Evolutionary conservation across 257 asterid species (phyloP), one percentile per base, ranked within the genome.

Genomic region (Jacaranda mimosifolia): DNA sequence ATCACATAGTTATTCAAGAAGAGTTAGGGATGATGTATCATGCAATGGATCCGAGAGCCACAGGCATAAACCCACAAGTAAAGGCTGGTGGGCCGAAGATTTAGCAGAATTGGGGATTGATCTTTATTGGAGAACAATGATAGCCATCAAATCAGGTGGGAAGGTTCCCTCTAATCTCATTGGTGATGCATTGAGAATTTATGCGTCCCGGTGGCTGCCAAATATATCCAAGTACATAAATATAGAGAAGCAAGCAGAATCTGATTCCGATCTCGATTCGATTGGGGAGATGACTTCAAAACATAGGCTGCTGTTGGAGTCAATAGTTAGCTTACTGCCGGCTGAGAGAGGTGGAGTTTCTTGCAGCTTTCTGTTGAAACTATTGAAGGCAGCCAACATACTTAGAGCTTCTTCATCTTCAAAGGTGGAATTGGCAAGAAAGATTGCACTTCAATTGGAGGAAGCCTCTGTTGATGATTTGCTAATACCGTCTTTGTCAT

Each of bases 71-170:
- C 74, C 86, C 14, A 17, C 53, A 2, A 58, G 77, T 4, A 87
- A 84, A 63, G 92, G 91, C 3, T 92, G 97, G 98, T 92, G 98
- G 98, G 98, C 88, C 17, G 97, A 92, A 38, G 98, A 94, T 53
- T 56, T 94, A 46, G 96, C 98, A 0, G 97, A 94, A 55, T 51
- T 94, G 75, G 91, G 92, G 55, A 86, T 92, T 32, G 98, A 92
- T 77, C 88, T 92, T 19, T 94, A 94, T n/a, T 94, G 97, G 97
- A 86, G 98, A 83, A 82, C 92, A 2, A 88, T 92, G 97, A 86
- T 94, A 17, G 94, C 91, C 19, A 75, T 94, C 14, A 92, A 91
- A 83, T 92, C 97, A 2, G 83, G 93, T 8, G 97, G 93, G 43
- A 94, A 77, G 64, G 90, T 92, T 0, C 88, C 94, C 3, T 63